phyloP scores from a whole-genome alignment of 2,329 filamentous ascomycete species.

The Paracamarosporium sp. region DNA sequence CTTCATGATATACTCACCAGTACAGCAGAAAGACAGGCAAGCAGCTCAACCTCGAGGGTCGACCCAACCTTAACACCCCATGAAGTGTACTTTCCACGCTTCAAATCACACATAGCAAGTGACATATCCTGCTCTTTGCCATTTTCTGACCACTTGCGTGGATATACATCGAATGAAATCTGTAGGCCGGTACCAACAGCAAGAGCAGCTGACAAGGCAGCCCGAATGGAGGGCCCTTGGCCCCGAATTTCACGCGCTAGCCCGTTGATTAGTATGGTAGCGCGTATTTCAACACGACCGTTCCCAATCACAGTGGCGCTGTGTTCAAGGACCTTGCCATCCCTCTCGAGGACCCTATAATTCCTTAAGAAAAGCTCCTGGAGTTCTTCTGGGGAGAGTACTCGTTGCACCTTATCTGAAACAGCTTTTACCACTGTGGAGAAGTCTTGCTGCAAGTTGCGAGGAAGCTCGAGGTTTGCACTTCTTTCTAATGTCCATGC shows the following conservation, averaged over 20 bases:
- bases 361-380: conserved; percentile 72
- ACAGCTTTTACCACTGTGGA: conserved; percentile 83
- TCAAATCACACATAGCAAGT: conserved; percentile 1
- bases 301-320: background rate
- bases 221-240: background rate
- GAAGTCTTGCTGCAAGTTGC: conserved; percentile 90
- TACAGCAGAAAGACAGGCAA: background rate
- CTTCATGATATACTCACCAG: background rate
- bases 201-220: background rate
- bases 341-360: background rate
- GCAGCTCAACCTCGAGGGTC: background rate
- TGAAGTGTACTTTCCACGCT: background rate
- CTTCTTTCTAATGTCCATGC: conserved; percentile 92
- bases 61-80: conserved; percentile 1
- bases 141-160: background rate
- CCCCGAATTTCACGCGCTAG: background rate
- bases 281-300: background rate
- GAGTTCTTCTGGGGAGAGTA: conserved; percentile 84
- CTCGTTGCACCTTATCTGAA: conserved; percentile 80
- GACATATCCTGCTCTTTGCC: background rate
- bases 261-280: background rate
- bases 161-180: background rate
- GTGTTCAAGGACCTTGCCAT: background rate
- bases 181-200: background rate
- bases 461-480: conserved; percentile 88